Evolutionary conservation across 257 asterid genomes (phyloP).

Genomic region (Cordia subcordata): DNA sequence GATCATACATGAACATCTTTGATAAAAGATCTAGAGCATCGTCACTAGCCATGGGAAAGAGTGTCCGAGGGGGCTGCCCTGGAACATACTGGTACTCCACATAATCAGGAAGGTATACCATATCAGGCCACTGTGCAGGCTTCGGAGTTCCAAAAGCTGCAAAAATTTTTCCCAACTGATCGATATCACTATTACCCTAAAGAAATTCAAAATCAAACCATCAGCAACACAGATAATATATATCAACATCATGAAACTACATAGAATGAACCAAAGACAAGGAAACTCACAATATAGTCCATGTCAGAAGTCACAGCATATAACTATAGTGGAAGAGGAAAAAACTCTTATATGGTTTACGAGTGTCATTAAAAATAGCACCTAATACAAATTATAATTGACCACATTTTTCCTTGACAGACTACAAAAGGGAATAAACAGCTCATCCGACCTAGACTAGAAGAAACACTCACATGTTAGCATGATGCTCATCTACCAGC

Average conservation of each 20-base stretch:
- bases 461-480: no score
- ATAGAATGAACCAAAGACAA: background rate
- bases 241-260: background rate
- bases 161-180: conserved; percentile 95
- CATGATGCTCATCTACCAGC: no score
- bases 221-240: background rate
- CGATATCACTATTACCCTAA: conserved; percentile 92
- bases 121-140: conserved; percentile 85
- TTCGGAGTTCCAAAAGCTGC: conserved; percentile 96
- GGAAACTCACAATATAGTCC: no score
- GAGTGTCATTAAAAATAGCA: no score
- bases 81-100: conserved; percentile 46
- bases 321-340: no score
- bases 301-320: no score
- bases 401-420: no score
- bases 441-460: no score
- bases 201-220: background rate
- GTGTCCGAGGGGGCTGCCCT: conserved; percentile 50
- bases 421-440: no score
- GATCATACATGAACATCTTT: conserved; percentile 87
- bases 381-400: no score
- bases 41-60: conserved; percentile 92
- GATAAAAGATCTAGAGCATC: conserved; percentile 81
- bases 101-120: conserved; percentile 91
- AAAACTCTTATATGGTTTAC: no score